Base-by-base conservation (phyloP, 1,284 basidiomycete genomes). In the Ganoderma resinaceum region DNA sequence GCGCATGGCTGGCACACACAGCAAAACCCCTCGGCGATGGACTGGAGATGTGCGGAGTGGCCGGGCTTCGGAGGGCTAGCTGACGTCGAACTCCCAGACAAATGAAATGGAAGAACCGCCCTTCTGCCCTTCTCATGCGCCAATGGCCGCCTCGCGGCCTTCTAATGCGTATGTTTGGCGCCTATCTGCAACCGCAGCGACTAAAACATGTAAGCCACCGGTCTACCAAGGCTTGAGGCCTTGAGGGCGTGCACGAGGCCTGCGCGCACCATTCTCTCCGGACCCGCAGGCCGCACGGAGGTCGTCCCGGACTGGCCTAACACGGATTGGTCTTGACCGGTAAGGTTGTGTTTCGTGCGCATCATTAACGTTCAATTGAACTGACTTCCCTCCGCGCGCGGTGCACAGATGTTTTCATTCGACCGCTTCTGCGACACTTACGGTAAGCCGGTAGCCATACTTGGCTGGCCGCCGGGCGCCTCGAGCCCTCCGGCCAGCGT, bases 121-220 rank as follows among this genome's bases (percentile, higher is more conserved):
- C 52, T 31, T 31, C 52, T 18, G 26, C 6, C 26, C 52, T 53
- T 55, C 52, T 23, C 29, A n/a, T 14, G 46, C 18, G 46, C 46
- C 23, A 26, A 52, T 33, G 16, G 18, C 46, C 18, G 29, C 52
- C 6, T 55, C 29, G 11, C 52, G 52, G 29, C 20, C 52, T 55
- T 33, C 52, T 55, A 55, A 55, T 55, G 52, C 52, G 3, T 55
- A 33, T 55, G 52, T 33, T 55, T 55, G 52, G 29, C 52, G 31
- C 31, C 4, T 31, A 11, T 16, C 12, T 8, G 7, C 52, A 55
- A 29, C 52, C 49, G 52, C 52, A 55, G 52, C 16, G 14, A 31
- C 52, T 29, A 55, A 31, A 33, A 31, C 31, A 33, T 31, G 52
- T 49, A 23, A 23, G 11, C 46, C 46, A 49, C 23, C 46, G 46